phyloP scores from a whole-genome alignment of 2,329 filamentous ascomycete species.

The Catunica adiposa region DNA sequence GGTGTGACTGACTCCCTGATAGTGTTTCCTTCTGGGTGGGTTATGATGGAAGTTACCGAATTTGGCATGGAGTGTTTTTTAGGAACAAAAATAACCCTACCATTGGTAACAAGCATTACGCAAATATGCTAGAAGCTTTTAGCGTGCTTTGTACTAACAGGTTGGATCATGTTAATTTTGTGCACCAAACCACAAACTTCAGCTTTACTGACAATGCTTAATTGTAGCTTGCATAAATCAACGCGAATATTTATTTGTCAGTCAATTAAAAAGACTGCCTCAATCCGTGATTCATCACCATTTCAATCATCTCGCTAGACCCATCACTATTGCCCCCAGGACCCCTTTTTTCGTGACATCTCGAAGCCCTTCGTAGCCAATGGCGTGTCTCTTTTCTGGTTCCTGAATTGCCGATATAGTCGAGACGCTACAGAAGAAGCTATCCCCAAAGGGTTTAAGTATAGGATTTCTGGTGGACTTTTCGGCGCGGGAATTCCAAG shows the following conservation, averaged over 20 bases:
- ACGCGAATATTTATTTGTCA: too few species aligned
- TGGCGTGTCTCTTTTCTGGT: background rate
- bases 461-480: background rate
- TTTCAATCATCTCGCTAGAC: too few species aligned
- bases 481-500: background rate
- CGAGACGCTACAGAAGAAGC: background rate
- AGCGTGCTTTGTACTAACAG: too few species aligned
- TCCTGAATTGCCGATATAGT: background rate
- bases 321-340: too few species aligned
- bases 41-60: background rate
- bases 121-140: background rate
- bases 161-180: too few species aligned
- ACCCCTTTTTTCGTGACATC: too few species aligned
- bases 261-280: too few species aligned
- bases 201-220: too few species aligned
- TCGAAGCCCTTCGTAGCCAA: background rate
- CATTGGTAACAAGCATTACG: background rate
- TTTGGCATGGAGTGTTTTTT: background rate
- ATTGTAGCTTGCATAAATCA: too few species aligned
- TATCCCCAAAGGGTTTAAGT: background rate
- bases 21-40: background rate
- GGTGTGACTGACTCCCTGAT: background rate
- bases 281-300: too few species aligned
- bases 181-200: too few species aligned
- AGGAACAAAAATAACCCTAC: background rate